Conservation (phyloP, 331 rosid genomes). For the Prunus yedoensis region DNA sequence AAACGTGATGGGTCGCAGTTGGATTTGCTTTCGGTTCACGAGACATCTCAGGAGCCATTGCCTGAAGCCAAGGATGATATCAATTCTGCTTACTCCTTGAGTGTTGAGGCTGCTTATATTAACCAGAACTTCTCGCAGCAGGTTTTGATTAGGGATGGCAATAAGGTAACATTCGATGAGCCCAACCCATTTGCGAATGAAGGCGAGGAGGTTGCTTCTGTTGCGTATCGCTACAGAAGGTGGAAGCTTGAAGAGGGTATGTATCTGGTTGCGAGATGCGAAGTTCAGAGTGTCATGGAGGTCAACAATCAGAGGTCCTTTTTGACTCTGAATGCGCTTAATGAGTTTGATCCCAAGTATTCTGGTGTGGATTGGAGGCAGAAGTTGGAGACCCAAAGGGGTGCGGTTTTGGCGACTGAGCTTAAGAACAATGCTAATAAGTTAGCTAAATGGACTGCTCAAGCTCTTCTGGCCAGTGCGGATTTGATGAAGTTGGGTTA, state of each 20-base stretch:
- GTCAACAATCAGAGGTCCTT: conserved; percentile 77
- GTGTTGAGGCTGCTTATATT: conserved; percentile 82
- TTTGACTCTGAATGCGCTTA: conserved; percentile 83
- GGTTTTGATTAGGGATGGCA: conserved; percentile 68
- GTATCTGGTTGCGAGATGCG: conserved; percentile 84
- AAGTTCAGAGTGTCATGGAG: conserved; percentile 85
- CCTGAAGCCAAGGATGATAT: conserved; percentile 93
- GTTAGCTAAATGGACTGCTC: conserved; percentile 95
- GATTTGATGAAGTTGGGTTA: conserved; percentile 96
- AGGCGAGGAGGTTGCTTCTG: conserved; percentile 87
- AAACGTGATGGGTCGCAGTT: conserved; percentile 90
- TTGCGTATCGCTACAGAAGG: conserved; percentile 75
- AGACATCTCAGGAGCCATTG: conserved; percentile 87
- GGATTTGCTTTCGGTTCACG: conserved; percentile 83
- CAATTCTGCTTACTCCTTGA: conserved; percentile 66
- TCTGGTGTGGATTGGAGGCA: conserved; percentile 93
- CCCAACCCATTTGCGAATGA: conserved; percentile 84
- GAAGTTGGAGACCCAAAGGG: conserved; percentile 95
- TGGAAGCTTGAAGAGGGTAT: conserved; percentile 87
- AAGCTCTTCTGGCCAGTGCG: conserved; percentile 76
- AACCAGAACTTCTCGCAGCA: conserved; percentile 92
- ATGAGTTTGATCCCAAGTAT: conserved; percentile 86
- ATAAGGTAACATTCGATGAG: conserved; percentile 75
- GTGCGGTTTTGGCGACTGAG: conserved; percentile 95
- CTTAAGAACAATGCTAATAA: conserved; percentile 93